Conservation (phyloP, 257 asterid species). For the Ehretia macrophylla region DNA sequence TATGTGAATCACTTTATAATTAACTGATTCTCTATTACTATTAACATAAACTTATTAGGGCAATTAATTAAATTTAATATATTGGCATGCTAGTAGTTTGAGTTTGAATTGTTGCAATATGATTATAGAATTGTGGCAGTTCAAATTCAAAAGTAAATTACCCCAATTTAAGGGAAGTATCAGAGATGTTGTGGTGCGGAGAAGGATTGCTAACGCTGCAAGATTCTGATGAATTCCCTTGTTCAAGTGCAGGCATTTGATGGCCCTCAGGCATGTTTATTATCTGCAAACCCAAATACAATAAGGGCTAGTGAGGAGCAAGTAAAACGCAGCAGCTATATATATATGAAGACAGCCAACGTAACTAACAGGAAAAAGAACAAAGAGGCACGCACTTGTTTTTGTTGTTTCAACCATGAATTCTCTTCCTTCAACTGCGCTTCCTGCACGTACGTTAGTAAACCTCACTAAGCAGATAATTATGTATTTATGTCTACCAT, state of each 20-base stretch:
- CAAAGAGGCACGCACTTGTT: conserved; percentile 14
- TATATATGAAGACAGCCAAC: no score
- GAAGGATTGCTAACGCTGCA: conserved; percentile 16
- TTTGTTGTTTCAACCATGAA: conserved; percentile 40
- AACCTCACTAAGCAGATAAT: not conserved
- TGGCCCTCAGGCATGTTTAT: not conserved
- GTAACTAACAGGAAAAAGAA: no score
- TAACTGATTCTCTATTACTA: no score
- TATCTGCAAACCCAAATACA: not conserved
- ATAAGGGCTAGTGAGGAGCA: not conserved
- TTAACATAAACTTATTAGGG: no score
- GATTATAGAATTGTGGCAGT: no score
- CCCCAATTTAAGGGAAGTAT: conserved; percentile 68
- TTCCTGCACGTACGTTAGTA: conserved; percentile 37
- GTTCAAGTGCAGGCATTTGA: conserved; percentile 20
- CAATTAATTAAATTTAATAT: no score
- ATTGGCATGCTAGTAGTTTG: no score
- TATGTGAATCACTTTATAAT: no score
- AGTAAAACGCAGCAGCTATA: no score
- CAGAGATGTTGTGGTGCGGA: conserved; percentile 29
- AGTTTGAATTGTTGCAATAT: no score
- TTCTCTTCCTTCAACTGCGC: conserved; percentile 50
- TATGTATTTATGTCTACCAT: no score
- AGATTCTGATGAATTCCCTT: conserved; percentile 45
- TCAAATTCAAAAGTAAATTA: no score